Conservation (phyloP, 2,329 filamentous ascomycete species). For the Lachnellula willkommii region DNA sequence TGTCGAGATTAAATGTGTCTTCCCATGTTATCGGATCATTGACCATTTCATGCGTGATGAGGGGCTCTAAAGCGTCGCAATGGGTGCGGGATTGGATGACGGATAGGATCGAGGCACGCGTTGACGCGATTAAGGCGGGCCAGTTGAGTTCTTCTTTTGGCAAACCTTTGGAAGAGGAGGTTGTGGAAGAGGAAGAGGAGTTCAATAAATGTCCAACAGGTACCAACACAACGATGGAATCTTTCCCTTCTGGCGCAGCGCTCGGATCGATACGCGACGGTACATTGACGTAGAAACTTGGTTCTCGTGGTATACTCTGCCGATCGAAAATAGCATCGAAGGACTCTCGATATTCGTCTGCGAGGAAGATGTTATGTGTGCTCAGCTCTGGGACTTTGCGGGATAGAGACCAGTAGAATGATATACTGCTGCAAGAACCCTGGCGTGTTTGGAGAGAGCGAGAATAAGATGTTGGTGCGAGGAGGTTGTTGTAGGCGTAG, state of each 20-base stretch:
- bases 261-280: conserved; percentile 63
- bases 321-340: conserved; percentile 72
- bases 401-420: conserved; percentile 69
- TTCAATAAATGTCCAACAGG: conserved; percentile 63
- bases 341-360: conserved; percentile 65
- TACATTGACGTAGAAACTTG: conserved; percentile 74
- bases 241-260: conserved; percentile 60
- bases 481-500: conserved; percentile 67
- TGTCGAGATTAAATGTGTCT: conserved; percentile 65
- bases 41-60: conserved; percentile 49
- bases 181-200: conserved; percentile 32
- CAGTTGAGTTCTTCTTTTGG: conserved; percentile 48
- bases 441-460: conserved; percentile 42
- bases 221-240: conserved; percentile 64
- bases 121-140: conserved; percentile 52
- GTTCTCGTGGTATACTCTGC: conserved; percentile 60
- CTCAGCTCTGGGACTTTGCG: conserved; percentile 56
- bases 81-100: conserved; percentile 58
- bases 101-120: conserved; percentile 54
- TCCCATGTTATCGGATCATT: conserved; percentile 65
- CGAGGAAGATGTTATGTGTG: conserved; percentile 73
- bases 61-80: conserved; percentile 38
- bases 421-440: conserved; percentile 67
- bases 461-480: conserved; percentile 36
- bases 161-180: conserved; percentile 22